Percentiles rank a stretch among this genome's conserved stretches.
phyloP scores from a whole-genome alignment of 495 filamentous ascomycete species.

The Neurospora tetrasperma region DNA sequence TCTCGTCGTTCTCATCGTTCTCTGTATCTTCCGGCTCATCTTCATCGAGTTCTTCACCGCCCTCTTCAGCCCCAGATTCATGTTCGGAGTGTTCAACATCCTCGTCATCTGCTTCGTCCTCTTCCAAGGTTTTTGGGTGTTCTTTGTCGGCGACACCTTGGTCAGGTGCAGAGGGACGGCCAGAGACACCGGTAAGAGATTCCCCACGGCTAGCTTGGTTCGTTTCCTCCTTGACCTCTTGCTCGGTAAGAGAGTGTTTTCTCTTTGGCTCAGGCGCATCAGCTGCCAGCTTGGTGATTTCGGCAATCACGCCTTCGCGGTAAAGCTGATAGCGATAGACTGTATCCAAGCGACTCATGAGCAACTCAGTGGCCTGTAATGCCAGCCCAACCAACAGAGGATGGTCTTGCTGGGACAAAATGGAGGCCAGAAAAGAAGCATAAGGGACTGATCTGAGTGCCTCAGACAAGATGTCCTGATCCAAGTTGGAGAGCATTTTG shows the following conservation, averaged over 20 bases:
- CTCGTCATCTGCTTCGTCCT: conserved; percentile 35
- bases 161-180: conserved; percentile 3
- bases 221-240: conserved; percentile 16
- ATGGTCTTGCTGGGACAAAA: conserved; percentile 93
- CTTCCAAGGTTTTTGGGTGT: conserved; percentile 15
- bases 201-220: too few species aligned
- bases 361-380: conserved; percentile 76
- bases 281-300: conserved; percentile 67
- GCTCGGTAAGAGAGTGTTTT: conserved; percentile 11
- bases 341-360: conserved; percentile 69
- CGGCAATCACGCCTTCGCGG: conserved; percentile 89
- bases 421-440: conserved; percentile 92
- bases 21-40: conserved; percentile 50
- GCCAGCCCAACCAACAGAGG: conserved; percentile 75
- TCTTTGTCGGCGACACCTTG: conserved; percentile 22
- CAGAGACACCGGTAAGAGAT: not conserved
- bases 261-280: conserved; percentile 27
- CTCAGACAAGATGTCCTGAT: conserved; percentile 71
- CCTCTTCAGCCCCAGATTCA: not conserved
- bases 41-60: conserved; percentile 35
- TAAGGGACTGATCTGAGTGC: conserved; percentile 87
- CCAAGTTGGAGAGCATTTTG: conserved; percentile 96
- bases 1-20: conserved; percentile 43
- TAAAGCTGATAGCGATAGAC: conserved; percentile 97
- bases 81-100: conserved; percentile 17